Evolutionary conservation across 495 filamentous ascomycete species (phyloP).

Genomic region (Podospora australis): DNA sequence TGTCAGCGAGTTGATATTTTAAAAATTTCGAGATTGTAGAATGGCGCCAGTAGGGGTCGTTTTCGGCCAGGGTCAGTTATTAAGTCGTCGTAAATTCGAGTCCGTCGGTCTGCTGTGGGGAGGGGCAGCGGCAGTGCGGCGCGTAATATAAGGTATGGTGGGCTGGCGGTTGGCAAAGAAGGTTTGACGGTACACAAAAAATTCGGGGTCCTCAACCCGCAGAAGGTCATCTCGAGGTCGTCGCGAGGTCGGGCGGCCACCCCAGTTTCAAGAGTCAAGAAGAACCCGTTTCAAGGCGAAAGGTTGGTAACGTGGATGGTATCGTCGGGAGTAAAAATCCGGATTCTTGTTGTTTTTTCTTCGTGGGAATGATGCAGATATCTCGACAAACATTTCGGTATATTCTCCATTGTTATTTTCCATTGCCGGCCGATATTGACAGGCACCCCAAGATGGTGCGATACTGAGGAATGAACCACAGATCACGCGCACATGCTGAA

Average conservation of each 20-base stretch:
- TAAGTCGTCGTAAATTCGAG: constrained; percentile 1
- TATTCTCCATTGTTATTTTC: too few relatives aligned
- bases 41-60: too few relatives aligned
- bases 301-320: constrained; percentile 14
- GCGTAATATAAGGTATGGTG: constrained; percentile 21
- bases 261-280: constrained; percentile 17
- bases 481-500: constrained; percentile 16
- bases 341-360: not conserved
- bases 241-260: constrained; percentile 9
- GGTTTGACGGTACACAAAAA: constrained; percentile 5
- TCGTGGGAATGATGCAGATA: not conserved
- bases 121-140: constrained; percentile 15
- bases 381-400: not conserved
- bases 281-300: constrained; percentile 18
- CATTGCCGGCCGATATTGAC: too few relatives aligned
- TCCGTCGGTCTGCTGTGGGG: constrained; percentile 10
- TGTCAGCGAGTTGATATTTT: too few relatives aligned
- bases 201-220: not conserved
- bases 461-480: constrained; percentile 18
- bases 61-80: not conserved
- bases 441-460: constrained; percentile 1
- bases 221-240: constrained; percentile 5
- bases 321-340: constrained; percentile 8
- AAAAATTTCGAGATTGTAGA: too few relatives aligned
- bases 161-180: constrained; percentile 1